Conservation (phyloP, 2,329 filamentous ascomycete species). For the Apiospora phragmitis region DNA sequence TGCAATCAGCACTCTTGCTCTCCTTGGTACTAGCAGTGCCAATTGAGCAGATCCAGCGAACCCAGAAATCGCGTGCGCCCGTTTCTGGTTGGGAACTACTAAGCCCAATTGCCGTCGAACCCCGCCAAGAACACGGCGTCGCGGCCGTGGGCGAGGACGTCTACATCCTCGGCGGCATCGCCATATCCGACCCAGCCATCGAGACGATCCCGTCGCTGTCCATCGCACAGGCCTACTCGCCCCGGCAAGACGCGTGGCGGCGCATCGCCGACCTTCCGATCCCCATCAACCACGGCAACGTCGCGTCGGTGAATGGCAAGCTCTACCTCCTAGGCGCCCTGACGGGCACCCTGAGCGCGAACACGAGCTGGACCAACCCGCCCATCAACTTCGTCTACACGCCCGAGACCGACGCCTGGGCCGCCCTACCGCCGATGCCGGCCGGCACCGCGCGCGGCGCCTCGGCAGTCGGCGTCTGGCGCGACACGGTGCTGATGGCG, state of each 20-base stretch:
- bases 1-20: background rate
- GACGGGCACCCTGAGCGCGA: constrained; percentile 13
- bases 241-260: background rate
- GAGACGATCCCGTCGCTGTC: background rate
- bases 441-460: constrained; percentile 30
- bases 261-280: constrained; percentile 17
- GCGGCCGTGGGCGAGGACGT: constrained; percentile 16
- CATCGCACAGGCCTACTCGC: background rate
- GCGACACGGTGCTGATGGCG: constrained; percentile 35
- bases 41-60: no score
- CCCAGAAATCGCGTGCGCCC: no score
- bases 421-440: constrained; percentile 27
- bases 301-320: constrained; percentile 34
- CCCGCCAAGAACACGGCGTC: constrained; percentile 17
- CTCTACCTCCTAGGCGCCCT: constrained; percentile 42
- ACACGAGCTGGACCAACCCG: constrained; percentile 22
- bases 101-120: background rate
- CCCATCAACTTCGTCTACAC: constrained; percentile 27
- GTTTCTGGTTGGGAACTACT: background rate
- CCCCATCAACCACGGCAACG: constrained; percentile 39
- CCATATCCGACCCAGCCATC: background rate
- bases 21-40: background rate
- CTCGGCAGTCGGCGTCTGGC: constrained; percentile 32
- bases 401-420: constrained; percentile 28
- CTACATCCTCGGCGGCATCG: constrained; percentile 17